Base-by-base conservation (phyloP, 306 rosid species). In the Glycyrrhiza uralensis region DNA sequence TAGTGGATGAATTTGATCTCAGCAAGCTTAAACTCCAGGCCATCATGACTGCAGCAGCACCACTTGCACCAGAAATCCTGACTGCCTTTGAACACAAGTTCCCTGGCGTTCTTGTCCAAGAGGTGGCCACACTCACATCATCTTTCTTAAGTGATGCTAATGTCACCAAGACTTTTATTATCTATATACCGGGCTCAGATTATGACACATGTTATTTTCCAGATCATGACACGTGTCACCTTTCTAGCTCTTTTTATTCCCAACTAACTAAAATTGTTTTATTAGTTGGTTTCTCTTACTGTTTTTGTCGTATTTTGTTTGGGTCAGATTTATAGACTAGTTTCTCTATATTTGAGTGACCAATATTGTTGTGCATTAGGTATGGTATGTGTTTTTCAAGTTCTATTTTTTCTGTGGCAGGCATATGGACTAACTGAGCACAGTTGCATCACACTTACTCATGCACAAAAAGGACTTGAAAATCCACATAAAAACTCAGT, bases 381-480 rank as follows among this genome's bases (percentile, higher is more conserved):
- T 22, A 56, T 51, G 19, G 56, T 24, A 28, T 35, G 6, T 38
- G 55, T 51, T 61, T 12, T 35, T 54, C 0, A 65, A 49, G 26
- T 42, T 41, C 1, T 52, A 9, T 41, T 75, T 49, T 30, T 71
- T 66, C 2, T 58, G 49, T 22, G 39, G 74, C 71, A 94, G 99
- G 96, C 99, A 38, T 91, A 91, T 82, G 99, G 99, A 59, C 82
- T 94, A 60, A 94, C 92, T 1, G 97, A 94, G 72, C 97, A 94
- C n/a, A 89, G 99, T 38, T 94, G 97, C 85, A 89, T 91, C 49
- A 94, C 99, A 35, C 96, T 94, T 18, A 91, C 89, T 26, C 83
- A 84, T 49, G 91, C 84, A 42, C 84, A 70, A 11, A 80, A 68
- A n/a, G 84, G 68, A 1, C 52, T 64, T 6, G 72, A 61, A 9